Evolutionary conservation across 306 rosid genomes (phyloP), one percentile per base, ranked within the genome.

Genomic region (Trifolium repens): DNA sequence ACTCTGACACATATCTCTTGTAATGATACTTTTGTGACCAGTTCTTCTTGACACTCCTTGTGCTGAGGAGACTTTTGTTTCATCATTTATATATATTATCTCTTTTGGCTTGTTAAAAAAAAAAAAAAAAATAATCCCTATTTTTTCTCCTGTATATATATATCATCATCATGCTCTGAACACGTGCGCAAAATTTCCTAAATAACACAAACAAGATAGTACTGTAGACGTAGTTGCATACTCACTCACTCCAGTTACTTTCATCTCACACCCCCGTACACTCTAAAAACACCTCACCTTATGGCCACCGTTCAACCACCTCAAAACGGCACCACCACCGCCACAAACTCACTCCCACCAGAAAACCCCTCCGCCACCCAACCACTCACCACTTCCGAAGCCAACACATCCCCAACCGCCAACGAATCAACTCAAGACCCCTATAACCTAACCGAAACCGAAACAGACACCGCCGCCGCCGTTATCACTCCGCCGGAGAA

Each of bases 271-370:
- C 5, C 6, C 6, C 17, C 12, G 12, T 9, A 2, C 39, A 5
- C 43, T 52, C 40, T 0, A 59, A 65, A 32, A 66, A 76, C 17
- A 46, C 11, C 60, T 75, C 24, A 68, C 52, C 32, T 40, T 19
- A 88, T 88, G 92, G 87, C 91, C 78, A 69, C 87, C 61, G 49
- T 63, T 16, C 85, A 77, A 65, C 74, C 81, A 22, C 9, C 34
- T 37, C 82, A 44, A 52, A 86, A 84, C 78, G 90, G 91, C 78
- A 34, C 83, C 72, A 30, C 54, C 19, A 47, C 46, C 19, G 54
- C 79, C 5, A 34, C 74, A n/a, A 75, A 70, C 2, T 34, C 72
- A 9, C 62, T 71, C 7, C 47, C 52, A 15, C 54, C 75, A 52
- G 84, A 77, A 8, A 52, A 39, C 42, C 9, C 57, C 53, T 15